Conservation (phyloP, 345 rosid species). For the Hibiscus mutabilis region DNA sequence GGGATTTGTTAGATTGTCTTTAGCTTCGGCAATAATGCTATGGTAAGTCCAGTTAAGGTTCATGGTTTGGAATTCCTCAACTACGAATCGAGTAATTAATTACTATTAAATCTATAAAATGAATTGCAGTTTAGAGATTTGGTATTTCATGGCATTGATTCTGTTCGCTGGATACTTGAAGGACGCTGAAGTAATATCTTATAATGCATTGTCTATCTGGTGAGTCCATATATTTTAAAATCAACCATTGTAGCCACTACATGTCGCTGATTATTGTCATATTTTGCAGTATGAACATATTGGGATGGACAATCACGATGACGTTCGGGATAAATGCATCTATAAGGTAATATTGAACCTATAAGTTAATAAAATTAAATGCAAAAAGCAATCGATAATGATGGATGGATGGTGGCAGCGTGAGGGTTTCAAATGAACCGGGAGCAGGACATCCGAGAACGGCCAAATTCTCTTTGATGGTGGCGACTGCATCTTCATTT, state of each 20-base stretch:
- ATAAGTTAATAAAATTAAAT: neutral
- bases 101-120: neutral
- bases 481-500: constrained; percentile 49
- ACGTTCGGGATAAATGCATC: constrained; percentile 79
- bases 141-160: constrained; percentile 79
- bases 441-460: neutral
- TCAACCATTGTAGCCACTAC: neutral
- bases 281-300: constrained; percentile 43
- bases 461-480: constrained; percentile 39
- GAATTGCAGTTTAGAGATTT: constrained; percentile 60
- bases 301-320: constrained; percentile 81
- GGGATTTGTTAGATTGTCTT: constrained; percentile 63
- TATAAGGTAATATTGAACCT: constrained; percentile 37
- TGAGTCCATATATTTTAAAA: neutral
- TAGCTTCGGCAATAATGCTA: constrained; percentile 90
- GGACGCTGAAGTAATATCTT: neutral
- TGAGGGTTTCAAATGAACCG: constrained; percentile 40
- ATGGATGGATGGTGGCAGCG: constrained; percentile 31
- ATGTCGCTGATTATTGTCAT: no score
- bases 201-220: constrained; percentile 2
- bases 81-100: no score
- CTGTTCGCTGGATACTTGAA: constrained; percentile 58
- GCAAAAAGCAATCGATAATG: neutral
- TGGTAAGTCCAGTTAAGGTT: constrained; percentile 31
- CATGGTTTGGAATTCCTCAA: no score